A percentile compares a stretch with the other conserved stretches of the same genome.
phyloP scores from a whole-genome alignment of 257 asterid genomes.

The Osmanthus fragrans region DNA sequence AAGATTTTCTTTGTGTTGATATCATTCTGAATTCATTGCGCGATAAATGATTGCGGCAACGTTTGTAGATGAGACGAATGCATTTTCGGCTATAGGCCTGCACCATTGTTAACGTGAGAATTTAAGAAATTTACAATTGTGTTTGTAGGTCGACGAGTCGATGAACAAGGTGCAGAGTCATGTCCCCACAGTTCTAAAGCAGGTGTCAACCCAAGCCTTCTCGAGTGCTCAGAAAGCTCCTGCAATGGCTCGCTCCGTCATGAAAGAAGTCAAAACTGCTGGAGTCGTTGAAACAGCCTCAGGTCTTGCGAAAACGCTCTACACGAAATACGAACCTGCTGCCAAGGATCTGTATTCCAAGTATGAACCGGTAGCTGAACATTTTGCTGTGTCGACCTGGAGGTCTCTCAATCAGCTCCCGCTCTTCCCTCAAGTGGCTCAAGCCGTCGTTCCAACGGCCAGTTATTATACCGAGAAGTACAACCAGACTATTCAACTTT shows the following conservation, averaged over 20 bases:
- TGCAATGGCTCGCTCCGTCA: constrained; percentile 59
- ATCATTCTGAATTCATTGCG: too few species aligned
- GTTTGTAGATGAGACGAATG: too few species aligned
- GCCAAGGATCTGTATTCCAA: constrained; percentile 75
- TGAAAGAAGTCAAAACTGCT: constrained; percentile 58
- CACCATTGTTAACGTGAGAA: too few species aligned
- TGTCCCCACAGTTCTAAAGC: constrained; percentile 65
- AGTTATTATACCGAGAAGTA: constrained; percentile 64
- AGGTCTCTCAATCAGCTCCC: constrained; percentile 67
- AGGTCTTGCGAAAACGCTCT: constrained; percentile 63
- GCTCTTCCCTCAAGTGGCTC: constrained; percentile 66
- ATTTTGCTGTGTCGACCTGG: constrained; percentile 72
- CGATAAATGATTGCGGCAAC: too few species aligned
- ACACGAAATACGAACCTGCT: constrained; percentile 70
- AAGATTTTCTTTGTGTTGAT: too few species aligned
- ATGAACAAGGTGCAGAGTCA: constrained; percentile 57
- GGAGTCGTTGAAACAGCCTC: constrained; percentile 82
- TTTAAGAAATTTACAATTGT: not conserved
- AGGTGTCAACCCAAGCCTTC: constrained; percentile 48
- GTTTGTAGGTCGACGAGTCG: constrained; percentile 72
- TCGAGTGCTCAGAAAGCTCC: constrained; percentile 70
- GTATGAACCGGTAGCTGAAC: constrained; percentile 86
- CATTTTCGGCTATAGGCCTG: too few species aligned
- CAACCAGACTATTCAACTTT: constrained; percentile 60
- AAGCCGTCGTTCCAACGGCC: constrained; percentile 74